Conservation (phyloP, 345 rosid species). For the Arabidopsis arenosa region DNA sequence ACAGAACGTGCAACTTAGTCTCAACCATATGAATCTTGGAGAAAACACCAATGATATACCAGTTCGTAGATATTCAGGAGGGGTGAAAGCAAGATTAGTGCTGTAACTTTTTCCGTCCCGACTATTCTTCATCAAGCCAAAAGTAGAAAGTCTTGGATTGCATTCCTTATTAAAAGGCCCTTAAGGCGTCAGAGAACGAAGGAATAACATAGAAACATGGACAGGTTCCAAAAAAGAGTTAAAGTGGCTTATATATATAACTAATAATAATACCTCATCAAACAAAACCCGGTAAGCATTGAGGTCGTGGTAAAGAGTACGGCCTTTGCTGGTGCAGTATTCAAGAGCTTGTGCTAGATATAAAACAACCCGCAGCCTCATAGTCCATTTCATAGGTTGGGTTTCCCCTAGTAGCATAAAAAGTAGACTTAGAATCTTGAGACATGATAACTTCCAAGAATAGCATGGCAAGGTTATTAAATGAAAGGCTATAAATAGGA, state of each 20-base stretch:
- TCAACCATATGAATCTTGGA: constrained; percentile 13
- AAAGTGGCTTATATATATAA: background rate
- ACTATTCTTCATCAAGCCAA: constrained; percentile 97
- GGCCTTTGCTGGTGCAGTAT: constrained; percentile 86
- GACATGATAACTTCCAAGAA: background rate
- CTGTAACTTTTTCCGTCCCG: constrained; percentile 95
- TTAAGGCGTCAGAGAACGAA: constrained; percentile 30
- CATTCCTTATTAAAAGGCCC: constrained; percentile 62
- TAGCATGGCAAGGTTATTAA: constrained; percentile 14
- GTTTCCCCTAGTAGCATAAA: constrained; percentile 70
- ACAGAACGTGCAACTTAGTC: constrained; percentile 1
- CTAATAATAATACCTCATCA: constrained; percentile 68
- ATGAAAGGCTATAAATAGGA: background rate
- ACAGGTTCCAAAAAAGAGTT: background rate
- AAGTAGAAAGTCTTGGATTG: constrained; percentile 92
- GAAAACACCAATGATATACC: constrained; percentile 48
- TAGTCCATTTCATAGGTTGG: constrained; percentile 97
- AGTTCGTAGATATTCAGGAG: constrained; percentile 95
- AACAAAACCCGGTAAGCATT: constrained; percentile 92
- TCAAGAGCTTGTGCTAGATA: constrained; percentile 95
- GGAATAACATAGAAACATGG: constrained; percentile 16
- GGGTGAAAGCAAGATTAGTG: constrained; percentile 98
- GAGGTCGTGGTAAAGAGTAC: constrained; percentile 88
- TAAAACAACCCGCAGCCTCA: constrained; percentile 92
- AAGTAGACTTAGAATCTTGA: constrained; percentile 11